Conservation (phyloP, 129 eudicot species). For the Flaveria brownii region DNA sequence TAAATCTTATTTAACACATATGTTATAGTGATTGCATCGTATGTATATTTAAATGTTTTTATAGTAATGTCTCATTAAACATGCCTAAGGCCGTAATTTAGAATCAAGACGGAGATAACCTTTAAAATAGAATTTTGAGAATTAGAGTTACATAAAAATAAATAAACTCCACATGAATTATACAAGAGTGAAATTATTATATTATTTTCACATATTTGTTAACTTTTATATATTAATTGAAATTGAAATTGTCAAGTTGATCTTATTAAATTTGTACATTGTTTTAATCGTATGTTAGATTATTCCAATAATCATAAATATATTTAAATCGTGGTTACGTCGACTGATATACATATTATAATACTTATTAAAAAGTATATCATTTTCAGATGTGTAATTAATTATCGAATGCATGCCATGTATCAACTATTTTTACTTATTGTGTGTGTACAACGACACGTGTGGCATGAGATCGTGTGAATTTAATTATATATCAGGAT, state of each 20-base stretch:
- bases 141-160: not conserved
- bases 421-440: conserved; percentile 11
- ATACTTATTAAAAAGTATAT: conserved; percentile 7
- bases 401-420: conserved; percentile 5
- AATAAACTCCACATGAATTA: conserved; percentile 9
- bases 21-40: too few relatives aligned
- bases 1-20: too few relatives aligned
- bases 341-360: conserved; percentile 23
- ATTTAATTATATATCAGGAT: not conserved
- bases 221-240: not conserved
- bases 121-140: not conserved
- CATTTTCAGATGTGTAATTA: conserved; percentile 24
- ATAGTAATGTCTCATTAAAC: too few relatives aligned
- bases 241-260: conserved; percentile 6
- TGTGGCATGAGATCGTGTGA: conserved; percentile 22
- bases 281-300: conserved; percentile 37
- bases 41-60: too few relatives aligned
- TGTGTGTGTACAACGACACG: conserved; percentile 18
- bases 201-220: not conserved
- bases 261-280: conserved; percentile 15
- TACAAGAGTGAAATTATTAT: not conserved
- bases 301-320: conserved; percentile 26
- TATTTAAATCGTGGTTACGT: conserved; percentile 31
- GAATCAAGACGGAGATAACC: not conserved
- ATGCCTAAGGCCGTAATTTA: too few relatives aligned